Evolutionary conservation across 192 early-diverging fungal genomes (phyloP), one percentile per base, ranked within the genome.

Genomic region (Mortierella antarctica): DNA sequence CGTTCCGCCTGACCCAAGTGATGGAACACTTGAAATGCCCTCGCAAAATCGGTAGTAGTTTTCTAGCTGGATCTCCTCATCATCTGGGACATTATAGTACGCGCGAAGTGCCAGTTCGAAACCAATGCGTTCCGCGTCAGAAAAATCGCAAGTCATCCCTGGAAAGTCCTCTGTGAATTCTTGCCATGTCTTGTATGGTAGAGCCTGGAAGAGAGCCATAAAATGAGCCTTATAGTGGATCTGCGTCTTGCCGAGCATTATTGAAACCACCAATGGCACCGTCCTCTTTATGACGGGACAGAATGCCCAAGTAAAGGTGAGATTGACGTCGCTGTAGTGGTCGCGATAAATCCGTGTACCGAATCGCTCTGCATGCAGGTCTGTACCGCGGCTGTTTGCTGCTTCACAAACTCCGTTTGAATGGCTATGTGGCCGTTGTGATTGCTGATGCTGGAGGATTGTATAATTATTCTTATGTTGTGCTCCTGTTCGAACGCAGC

Each of bases 121-220:
- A 10, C 65, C 65, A 45, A 40, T 42, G 15, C 65, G 65, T 31
- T 67, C 65, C 4, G 65, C 54, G 42, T 67, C 65, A 10, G 65
- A 67, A 45, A 67, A 57, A 45, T 57, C 52, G 41, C 52, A 67
- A 6, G 65, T 67, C 53, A 67, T 67, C n/a, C 65, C 65, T 14
- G 54, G n/a, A 39, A 67, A 67, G 8, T 47, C 13, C 7, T 55
- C 65, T 0, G 6, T 10, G 18, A 67, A 67, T 45, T 67, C 53
- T 3, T 55, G 9, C 39, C 41, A 67, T 4, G 65, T 55, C 20
- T 53, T 65, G n/a, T 47, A 46, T 0, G 41, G 40, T 6, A 67
- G 10, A 1, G 54, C 44, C n/a, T 44, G 4, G 42, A 67, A 47
- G 12, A 67, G 53, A 5, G 45, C 65, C n/a, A 55, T 20, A 45